Percentiles rank a stretch among this genome's conserved stretches.
phyloP scores from a whole-genome alignment of 2,329 filamentous ascomycete species.

The Lomentospora prolificans region DNA sequence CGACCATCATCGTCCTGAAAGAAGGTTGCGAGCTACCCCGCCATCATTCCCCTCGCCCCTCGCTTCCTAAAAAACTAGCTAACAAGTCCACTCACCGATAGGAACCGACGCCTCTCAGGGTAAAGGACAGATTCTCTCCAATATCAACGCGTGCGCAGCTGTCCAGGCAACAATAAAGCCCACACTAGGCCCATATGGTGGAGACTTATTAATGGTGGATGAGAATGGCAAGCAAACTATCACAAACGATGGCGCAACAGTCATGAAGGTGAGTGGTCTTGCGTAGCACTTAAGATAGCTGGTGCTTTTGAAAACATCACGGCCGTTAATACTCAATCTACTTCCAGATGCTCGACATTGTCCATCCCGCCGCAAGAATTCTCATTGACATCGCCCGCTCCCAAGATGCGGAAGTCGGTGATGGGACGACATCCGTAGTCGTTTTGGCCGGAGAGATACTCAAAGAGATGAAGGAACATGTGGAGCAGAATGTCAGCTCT shows the following conservation, averaged over 20 bases:
- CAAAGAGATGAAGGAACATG: slow-evolving; percentile 91
- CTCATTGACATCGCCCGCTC: slow-evolving; percentile 97
- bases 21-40: slow-evolving; percentile 57
- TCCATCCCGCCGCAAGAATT: slow-evolving; percentile 93
- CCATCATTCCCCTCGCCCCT: slow-evolving; percentile 26
- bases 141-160: slow-evolving; percentile 96
- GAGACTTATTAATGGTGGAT: slow-evolving; percentile 91
- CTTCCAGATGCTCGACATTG: slow-evolving; percentile 81
- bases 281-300: background rate
- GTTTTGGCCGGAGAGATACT: slow-evolving; percentile 95
- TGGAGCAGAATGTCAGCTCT: slow-evolving; percentile 93
- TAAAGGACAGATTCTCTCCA: slow-evolving; percentile 91
- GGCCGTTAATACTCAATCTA: background rate
- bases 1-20: slow-evolving; percentile 95
- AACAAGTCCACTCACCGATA: slow-evolving; percentile 28
- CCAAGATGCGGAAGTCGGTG: slow-evolving; percentile 97
- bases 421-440: slow-evolving; percentile 95
- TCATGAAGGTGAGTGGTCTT: slow-evolving; percentile 71
- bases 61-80: background rate
- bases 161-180: slow-evolving; percentile 94
- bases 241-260: slow-evolving; percentile 96
- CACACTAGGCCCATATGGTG: slow-evolving; percentile 92
- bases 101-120: slow-evolving; percentile 97
- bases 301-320: background rate
- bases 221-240: slow-evolving; percentile 94